Conservation (phyloP, 1,139 yeast genomes). For the Eremothecium coryli region DNA sequence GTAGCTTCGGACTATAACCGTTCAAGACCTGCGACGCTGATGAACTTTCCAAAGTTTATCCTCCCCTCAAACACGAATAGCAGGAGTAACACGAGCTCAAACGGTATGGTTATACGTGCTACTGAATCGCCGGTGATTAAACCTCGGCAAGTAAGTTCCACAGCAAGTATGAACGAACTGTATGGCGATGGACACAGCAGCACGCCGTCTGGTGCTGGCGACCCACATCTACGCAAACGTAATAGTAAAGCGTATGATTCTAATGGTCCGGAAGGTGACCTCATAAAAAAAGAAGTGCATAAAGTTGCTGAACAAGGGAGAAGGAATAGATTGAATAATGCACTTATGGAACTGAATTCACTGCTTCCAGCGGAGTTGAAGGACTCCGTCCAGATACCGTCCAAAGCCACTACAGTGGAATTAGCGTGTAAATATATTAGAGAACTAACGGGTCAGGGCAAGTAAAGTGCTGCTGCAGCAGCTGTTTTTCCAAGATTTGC, state of each 20-base stretch:
- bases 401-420: conserved; percentile 92
- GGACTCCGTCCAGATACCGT: conserved; percentile 53
- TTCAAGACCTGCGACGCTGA: conserved; percentile 14
- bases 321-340: conserved; percentile 81
- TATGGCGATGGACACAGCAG: neutral
- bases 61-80: conserved; percentile 20
- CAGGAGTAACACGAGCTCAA: conserved; percentile 4
- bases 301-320: conserved; percentile 95
- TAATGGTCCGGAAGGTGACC: conserved; percentile 17
- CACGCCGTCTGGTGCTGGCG: neutral
- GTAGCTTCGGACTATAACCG: conserved; percentile 5
- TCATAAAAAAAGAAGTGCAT: conserved; percentile 64
- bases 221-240: neutral
- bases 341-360: conserved; percentile 63
- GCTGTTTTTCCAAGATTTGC: neutral
- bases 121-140: conserved; percentile 28
- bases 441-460: conserved; percentile 31
- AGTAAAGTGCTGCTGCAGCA: conserved; percentile 2
- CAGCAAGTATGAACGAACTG: conserved; percentile 1
- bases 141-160: conserved; percentile 13
- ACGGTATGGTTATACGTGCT: conserved; percentile 16
- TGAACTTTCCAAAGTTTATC: conserved; percentile 23
- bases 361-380: conserved; percentile 59
- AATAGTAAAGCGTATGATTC: neutral
- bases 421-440: conserved; percentile 66